Conservation (phyloP, 805 yeast species). For the Zygotorulaspora sp. region DNA sequence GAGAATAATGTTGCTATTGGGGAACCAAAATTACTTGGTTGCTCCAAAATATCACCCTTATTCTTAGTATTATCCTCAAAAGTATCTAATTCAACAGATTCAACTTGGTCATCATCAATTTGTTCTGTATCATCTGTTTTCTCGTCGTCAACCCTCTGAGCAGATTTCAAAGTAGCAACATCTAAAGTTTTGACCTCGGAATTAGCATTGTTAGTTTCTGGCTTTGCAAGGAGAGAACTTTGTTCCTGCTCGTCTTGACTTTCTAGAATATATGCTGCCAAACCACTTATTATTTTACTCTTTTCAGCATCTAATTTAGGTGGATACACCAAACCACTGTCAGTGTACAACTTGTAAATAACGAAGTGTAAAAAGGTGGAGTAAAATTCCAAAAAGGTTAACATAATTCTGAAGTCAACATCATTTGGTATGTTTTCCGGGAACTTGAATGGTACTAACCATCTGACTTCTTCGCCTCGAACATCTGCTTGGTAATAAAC, state of each 20-base stretch:
- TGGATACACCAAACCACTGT: slow-evolving; percentile 82
- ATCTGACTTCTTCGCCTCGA: slow-evolving; percentile 86
- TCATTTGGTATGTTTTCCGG: slow-evolving; percentile 94
- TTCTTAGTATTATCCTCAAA: slow-evolving; percentile 62
- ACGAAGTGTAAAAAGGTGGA: slow-evolving; percentile 87
- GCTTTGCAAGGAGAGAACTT: slow-evolving; percentile 37
- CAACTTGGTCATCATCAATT: slow-evolving; percentile 37
- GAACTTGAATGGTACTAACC: slow-evolving; percentile 96
- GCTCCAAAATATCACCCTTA: slow-evolving; percentile 63
- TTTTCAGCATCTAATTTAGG: slow-evolving; percentile 73
- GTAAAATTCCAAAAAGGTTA: slow-evolving; percentile 93
- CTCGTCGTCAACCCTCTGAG: slow-evolving; percentile 40
- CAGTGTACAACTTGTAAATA: slow-evolving; percentile 78
- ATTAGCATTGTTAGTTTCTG: slow-evolving; percentile 27
- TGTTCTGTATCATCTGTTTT: slow-evolving; percentile 37
- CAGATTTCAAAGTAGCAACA: slow-evolving; percentile 51
- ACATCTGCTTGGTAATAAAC: slow-evolving; percentile 89
- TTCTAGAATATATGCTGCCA: slow-evolving; percentile 76
- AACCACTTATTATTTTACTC: slow-evolving; percentile 84
- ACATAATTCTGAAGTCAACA: slow-evolving; percentile 94
- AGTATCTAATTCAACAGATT: slow-evolving; percentile 56
- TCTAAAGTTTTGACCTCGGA: slow-evolving; percentile 34
- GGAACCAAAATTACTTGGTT: slow-evolving; percentile 59
- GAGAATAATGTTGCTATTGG: slow-evolving; percentile 64
- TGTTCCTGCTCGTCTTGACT: slow-evolving; percentile 32